Conservation (phyloP, 345 rosid genomes). For the Gossypium anomalum region DNA sequence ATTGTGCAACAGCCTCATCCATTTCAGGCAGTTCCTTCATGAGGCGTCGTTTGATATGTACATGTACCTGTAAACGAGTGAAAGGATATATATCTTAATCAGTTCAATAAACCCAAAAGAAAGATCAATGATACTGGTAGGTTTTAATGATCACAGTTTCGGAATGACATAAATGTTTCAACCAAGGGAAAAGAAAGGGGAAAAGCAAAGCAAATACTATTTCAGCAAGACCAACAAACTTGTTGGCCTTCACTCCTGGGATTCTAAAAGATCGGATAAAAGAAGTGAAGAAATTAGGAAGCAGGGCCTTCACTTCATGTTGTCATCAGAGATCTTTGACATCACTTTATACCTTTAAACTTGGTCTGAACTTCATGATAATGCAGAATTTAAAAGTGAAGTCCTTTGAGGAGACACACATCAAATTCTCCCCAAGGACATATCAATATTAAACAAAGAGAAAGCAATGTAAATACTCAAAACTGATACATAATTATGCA, state of each 20-base stretch:
- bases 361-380: neutral
- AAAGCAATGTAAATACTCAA: constrained; percentile 8
- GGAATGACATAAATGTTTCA: neutral
- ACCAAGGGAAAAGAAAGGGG: neutral
- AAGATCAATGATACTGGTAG: neutral
- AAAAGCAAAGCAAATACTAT: no score
- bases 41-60: constrained; percentile 63
- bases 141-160: neutral
- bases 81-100: neutral
- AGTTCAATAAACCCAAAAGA: neutral
- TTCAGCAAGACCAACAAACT: neutral
- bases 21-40: constrained; percentile 88
- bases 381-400: neutral
- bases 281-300: neutral
- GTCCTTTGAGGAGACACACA: neutral
- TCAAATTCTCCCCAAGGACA: constrained; percentile 1
- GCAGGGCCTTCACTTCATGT: neutral
- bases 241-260: neutral
- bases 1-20: constrained; percentile 81
- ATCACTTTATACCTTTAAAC: constrained; percentile 4
- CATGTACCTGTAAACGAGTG: constrained; percentile 57
- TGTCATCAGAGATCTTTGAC: neutral
- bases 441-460: neutral
- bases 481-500: neutral
- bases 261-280: neutral